Percentiles rank a stretch among this genome's conserved stretches.
phyloP scores from a whole-genome alignment of 495 filamentous ascomycete genomes.

The Penicillium desertorum region DNA sequence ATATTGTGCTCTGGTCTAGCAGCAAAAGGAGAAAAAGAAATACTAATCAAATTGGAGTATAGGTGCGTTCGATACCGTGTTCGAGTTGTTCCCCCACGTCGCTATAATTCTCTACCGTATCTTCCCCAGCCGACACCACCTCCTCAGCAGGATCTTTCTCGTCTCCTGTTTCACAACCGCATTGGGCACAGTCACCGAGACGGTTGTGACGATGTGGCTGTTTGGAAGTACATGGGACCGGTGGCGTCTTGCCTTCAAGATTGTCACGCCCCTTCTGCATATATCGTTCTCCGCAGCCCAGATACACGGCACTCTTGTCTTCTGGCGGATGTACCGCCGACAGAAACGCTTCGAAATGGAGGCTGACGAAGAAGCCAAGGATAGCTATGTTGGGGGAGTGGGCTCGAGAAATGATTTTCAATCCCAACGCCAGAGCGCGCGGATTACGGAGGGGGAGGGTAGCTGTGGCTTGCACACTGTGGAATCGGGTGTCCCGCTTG shows the following conservation, averaged over 20 bases:
- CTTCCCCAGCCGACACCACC: conserved; percentile 38
- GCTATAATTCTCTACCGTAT: conserved; percentile 51
- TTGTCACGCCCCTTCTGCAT: conserved; percentile 51
- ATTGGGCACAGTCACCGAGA: conserved; percentile 44
- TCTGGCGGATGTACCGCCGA: conserved; percentile 43
- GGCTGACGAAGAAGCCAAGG: background rate
- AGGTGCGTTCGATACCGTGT: conserved; percentile 53
- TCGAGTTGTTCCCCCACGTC: conserved; percentile 51
- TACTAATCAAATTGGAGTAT: background rate
- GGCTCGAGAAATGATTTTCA: background rate
- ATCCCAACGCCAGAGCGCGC: too few relatives aligned
- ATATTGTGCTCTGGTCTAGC: background rate
- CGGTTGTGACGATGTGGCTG: conserved; percentile 48
- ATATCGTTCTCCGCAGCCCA: conserved; percentile 45
- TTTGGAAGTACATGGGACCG: conserved; percentile 48
- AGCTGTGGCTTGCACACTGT: background rate
- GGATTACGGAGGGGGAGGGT: background rate
- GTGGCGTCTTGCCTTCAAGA: conserved; percentile 50
- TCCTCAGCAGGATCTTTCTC: conserved; percentile 44
- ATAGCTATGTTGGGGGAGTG: background rate
- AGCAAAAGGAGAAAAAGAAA: background rate
- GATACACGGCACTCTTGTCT: conserved; percentile 45
- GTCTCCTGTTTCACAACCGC: conserved; percentile 42
- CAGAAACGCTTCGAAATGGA: conserved; percentile 31
- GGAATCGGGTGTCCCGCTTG: background rate